A percentile compares a stretch with the other conserved stretches of the same genome.
Evolutionary conservation across 1,284 basidiomycete genomes (phyloP).

Genomic region (Microbotryum scabiosae): DNA sequence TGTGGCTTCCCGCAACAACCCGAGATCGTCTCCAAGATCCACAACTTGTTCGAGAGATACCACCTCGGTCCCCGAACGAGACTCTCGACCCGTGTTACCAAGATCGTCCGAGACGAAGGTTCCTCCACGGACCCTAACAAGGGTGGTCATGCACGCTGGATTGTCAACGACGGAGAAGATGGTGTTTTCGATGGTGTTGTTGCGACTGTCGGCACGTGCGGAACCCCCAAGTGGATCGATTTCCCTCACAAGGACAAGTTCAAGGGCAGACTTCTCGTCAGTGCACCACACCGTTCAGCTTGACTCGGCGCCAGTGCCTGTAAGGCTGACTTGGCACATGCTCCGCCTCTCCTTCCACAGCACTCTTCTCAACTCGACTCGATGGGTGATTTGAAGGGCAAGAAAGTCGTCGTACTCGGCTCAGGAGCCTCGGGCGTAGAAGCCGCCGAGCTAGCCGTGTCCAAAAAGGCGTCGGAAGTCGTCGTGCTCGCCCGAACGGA

Average conservation of each 20-base stretch:
- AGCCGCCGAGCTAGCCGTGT: slow-evolving; percentile 51
- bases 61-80: slow-evolving; percentile 49
- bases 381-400: slow-evolving; percentile 42
- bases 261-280: slow-evolving; percentile 44
- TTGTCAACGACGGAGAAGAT: slow-evolving; percentile 43
- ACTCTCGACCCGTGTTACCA: slow-evolving; percentile 38
- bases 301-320: no score
- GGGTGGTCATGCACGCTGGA: slow-evolving; percentile 47
- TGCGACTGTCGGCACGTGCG: slow-evolving; percentile 51
- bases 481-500: slow-evolving; percentile 47
- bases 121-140: slow-evolving; percentile 38
- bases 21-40: slow-evolving; percentile 54
- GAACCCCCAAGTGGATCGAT: slow-evolving; percentile 48
- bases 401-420: slow-evolving; percentile 51
- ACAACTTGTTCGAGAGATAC: slow-evolving; percentile 51
- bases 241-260: slow-evolving; percentile 48
- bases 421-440: slow-evolving; percentile 56
- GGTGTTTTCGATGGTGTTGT: slow-evolving; percentile 45
- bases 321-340: no score
- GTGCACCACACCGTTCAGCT: no score
- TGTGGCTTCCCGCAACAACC: slow-evolving; percentile 49
- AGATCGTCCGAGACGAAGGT: slow-evolving; percentile 31
- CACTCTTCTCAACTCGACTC: slow-evolving; percentile 53
- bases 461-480: slow-evolving; percentile 45
- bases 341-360: no score